Evolutionary conservation across 192 early-diverging fungal species (phyloP).

Genomic region (Fimicolochytrium jonesii): DNA sequence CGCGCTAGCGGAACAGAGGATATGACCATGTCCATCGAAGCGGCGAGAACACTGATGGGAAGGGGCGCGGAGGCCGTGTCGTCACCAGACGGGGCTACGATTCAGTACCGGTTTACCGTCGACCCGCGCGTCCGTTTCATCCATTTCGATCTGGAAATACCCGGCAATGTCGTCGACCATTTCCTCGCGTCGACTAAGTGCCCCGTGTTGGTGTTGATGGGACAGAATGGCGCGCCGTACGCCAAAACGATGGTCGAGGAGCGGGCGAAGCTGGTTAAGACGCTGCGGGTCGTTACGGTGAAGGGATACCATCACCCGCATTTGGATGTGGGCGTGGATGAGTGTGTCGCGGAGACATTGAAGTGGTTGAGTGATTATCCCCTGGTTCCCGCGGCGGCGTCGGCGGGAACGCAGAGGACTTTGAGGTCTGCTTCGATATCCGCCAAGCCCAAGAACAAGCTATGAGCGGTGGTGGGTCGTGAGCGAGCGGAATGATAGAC

Average conservation of each 20-base stretch:
- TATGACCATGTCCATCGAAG: slow-evolving; percentile 16
- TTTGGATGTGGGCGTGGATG: slow-evolving; percentile 3
- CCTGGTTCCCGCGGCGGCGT: too few species aligned
- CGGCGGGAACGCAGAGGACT: too few species aligned
- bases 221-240: too few species aligned
- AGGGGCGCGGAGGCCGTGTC: not conserved
- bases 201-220: slow-evolving; percentile 18
- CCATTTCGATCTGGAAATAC: not conserved
- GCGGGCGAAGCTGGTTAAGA: slow-evolving; percentile 3
- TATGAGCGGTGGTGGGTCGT: too few species aligned
- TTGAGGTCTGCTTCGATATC: too few species aligned
- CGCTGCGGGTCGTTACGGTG: slow-evolving; percentile 8
- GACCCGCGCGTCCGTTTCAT: slow-evolving; percentile 13
- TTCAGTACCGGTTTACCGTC: not conserved
- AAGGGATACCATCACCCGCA: slow-evolving; percentile 23
- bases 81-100: slow-evolving; percentile 4
- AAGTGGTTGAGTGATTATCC: not conserved
- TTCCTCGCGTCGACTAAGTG: slow-evolving; percentile 19
- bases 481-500: too few species aligned
- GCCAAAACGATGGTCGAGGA: too few species aligned
- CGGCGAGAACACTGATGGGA: slow-evolving; percentile 2
- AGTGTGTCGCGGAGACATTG: not conserved
- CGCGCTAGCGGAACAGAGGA: slow-evolving; percentile 10
- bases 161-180: slow-evolving; percentile 12
- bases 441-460: too few species aligned